These are phyloP conservation scores for Psophocarpus tetragonolobus DNA, from an alignment of 306 rosid genomes.

Conservation along the genomic window DNA sequence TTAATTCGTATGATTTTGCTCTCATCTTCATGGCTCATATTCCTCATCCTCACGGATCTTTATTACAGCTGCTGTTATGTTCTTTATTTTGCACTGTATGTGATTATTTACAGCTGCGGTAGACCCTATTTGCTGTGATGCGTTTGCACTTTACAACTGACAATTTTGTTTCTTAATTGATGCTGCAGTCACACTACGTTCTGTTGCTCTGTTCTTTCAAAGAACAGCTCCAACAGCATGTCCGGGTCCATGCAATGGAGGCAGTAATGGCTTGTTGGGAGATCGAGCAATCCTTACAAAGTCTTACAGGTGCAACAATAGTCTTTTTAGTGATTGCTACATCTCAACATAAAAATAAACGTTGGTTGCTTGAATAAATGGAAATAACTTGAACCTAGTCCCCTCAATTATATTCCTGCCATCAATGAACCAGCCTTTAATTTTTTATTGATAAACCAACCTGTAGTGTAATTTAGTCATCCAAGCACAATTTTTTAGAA, in stretches of 20 bases:
- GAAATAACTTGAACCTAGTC: constrained; percentile 16
- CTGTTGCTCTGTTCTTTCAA: constrained; percentile 93
- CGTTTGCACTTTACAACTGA: not conserved
- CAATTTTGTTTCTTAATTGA: constrained; percentile 22
- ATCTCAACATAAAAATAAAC: not conserved
- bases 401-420: not conserved
- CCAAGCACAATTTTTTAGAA: not conserved
- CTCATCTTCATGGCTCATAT: not conserved
- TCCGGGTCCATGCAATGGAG: constrained; percentile 98
- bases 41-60: not conserved
- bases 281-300: constrained; percentile 93
- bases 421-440: not conserved
- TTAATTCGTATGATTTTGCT: not conserved
- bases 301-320: constrained; percentile 73
- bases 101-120: not conserved
- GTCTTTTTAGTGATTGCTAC: constrained; percentile 5
- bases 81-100: not conserved
- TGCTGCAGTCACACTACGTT: constrained; percentile 88
- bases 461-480: not conserved
- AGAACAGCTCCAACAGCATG: constrained; percentile 98
- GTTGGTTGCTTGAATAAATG: not conserved
- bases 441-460: too few relatives aligned
- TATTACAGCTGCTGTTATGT: not conserved
- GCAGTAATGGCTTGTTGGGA: constrained; percentile 99
- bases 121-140: not conserved